Evolutionary conservation across 1,139 yeast genomes (phyloP), one percentile per base, ranked within the genome.

Genomic region (Saccharomyces hybrid): DNA sequence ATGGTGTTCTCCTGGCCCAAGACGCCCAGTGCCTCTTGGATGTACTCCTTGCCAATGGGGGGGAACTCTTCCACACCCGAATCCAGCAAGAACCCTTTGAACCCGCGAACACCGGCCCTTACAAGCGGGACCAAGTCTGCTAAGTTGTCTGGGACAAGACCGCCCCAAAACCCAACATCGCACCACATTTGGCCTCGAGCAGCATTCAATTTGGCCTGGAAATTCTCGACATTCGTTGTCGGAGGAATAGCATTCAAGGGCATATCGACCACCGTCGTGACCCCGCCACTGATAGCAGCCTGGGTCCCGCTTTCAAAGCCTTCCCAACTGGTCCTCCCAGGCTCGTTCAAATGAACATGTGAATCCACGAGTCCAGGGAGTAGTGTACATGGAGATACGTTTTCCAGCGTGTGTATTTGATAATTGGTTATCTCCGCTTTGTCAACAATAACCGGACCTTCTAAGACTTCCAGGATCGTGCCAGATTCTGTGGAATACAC

Each of bases 91-190:
- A 91, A 91, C 38, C 96, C 93, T 69, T 90, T 90, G 74, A 90
- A 90, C 0, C 97, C 97, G 54, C 96, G 77, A 2, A 90, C 96
- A 49, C 97, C 97, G 65, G 88, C 84, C 55, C 81, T 72, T 57
- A 89, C 83, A 62, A 91, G 77, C 0, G 96, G 96, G 26, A 79
- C 75, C 60, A 90, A 75, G 61, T 88, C 83, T 11, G 78, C 73
- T 56, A 84, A 69, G 69, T 91, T 91, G 56, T 78, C 79, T 3
- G 97, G 98, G 42, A 91, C 80, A 60, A 90, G 74, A 0, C 97
- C 98, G 54, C 97, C 98, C 97, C 97, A 91, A 70, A 91, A 90
- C 0, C 90, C 97, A 11, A 88, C 90, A 66, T 91, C 96, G 42
- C 88, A 95, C 95, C 96, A 90, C 57, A 91, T 80, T 69, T 90